Base-by-base conservation (phyloP, 1,139 yeast species). In the Lodderomyces parapsilosis region DNA sequence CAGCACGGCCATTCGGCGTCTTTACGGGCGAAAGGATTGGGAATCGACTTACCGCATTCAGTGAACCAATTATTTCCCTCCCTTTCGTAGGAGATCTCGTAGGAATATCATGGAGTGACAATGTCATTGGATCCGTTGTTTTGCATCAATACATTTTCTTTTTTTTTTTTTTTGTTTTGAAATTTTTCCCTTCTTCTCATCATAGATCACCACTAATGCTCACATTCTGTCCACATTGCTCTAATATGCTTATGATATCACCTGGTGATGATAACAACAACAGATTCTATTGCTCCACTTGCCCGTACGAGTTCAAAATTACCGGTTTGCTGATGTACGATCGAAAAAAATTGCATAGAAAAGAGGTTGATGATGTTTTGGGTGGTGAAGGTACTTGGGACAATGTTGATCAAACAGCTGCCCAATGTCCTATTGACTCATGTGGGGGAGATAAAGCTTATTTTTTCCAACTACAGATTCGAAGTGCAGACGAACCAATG, bases 381-480 rank as follows among this genome's bases (percentile, higher is more conserved):
- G 99, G 99, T 47, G 96, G 96, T 34, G 94, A 84, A 52, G 98
- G 96, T 22, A 95, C 98, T 2, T 93, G 99, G 99, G 99, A 93
- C 62, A 91, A 93, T 59, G 99, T 94, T 24, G 99, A 94, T 60
- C 93, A 86, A 57, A 86, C 93, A 0, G 71, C 80, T 2, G 86
- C 93, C 0, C 96, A 93, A 60, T 93, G 99, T 71, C 96, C 97
- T 3, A 74, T 80, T 36, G 95, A 87, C 49, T 65, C 75, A 1
- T 93, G 99, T 71, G 96, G 90, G 38, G 85, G 86, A 49, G 87
- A 81, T 53, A 87, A 89, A 63, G 99, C 99, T 0, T 93, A 94
- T 65, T 93, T 89, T 73, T 94, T 91, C 76, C 99, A 93, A 67
- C 73, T 93, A 48, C 99, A 93, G 65, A 93, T 93, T 58, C 77